Percentiles rank a stretch among this genome's conserved stretches.
Conservation (phyloP, 352 stramenopile genomes). For the Blastocystis sp. region DNA sequence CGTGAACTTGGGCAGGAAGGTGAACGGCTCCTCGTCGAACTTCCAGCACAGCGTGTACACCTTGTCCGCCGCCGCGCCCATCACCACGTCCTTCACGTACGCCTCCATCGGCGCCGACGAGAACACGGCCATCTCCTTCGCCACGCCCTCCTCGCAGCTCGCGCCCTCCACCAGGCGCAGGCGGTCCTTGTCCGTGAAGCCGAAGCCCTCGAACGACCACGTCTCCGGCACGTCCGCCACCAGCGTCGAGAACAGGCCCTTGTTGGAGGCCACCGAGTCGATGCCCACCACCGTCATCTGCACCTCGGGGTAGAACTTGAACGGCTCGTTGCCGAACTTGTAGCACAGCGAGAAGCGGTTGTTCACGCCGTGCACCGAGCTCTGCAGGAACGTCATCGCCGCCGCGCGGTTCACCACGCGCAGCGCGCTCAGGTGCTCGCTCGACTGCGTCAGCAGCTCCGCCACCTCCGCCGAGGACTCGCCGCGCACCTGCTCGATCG, state of each 20-base stretch:
- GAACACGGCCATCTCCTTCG: conserved; percentile 39
- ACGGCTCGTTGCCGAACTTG: conserved; percentile 68
- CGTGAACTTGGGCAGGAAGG: conserved; percentile 60
- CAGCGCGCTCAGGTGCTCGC: conserved; percentile 12
- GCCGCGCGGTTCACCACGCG: neutral
- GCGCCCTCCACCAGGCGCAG: conserved; percentile 41
- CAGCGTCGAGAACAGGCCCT: conserved; percentile 54
- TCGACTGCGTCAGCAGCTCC: neutral
- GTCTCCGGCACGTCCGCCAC: conserved; percentile 58
- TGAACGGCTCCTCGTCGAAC: conserved; percentile 58
- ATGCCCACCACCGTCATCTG: conserved; percentile 65
- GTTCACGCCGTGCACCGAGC: conserved; percentile 36
- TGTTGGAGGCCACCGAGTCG: conserved; percentile 63
- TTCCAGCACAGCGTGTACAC: conserved; percentile 59
- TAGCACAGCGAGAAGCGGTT: conserved; percentile 68
- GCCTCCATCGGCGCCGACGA: conserved; percentile 27
- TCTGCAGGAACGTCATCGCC: conserved; percentile 68
- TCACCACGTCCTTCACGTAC: conserved; percentile 58
- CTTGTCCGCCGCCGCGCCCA: neutral
- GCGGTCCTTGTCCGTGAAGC: conserved; percentile 44
- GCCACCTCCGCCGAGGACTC: neutral
- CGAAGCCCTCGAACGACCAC: conserved; percentile 45
- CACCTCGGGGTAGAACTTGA: conserved; percentile 62
- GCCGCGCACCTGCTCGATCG: conserved; percentile 9
- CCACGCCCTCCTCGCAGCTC: neutral